Evolutionary conservation across 2,329 filamentous ascomycete species (phyloP), one percentile per base, ranked within the genome.

Genomic region (Tricladium varicosporioides): DNA sequence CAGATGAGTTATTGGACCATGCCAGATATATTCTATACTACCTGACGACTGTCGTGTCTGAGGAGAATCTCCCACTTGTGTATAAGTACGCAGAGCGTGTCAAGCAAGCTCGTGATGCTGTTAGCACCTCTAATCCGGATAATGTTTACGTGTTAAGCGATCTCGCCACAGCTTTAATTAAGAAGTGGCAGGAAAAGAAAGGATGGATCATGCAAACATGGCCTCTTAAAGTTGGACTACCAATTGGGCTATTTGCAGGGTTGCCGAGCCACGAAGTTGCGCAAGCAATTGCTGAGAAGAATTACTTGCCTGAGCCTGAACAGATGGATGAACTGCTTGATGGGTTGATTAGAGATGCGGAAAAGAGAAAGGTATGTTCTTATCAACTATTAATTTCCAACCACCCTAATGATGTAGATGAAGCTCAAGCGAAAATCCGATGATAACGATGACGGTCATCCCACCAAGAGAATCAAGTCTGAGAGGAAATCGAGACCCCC

Each of bases 41-140:
- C 70, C 79, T 97, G 48, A 86, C 82, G 60, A 85, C 87, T 40
- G 86, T 97, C 15, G 91, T 91, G 9, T 93, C 86, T 0, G 89
- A 96, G 71, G 84, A 90, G 46, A 99, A 97, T 66, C 79, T 97
- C 14, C 88, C 89, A 0, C 78, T 96, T 60, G 92, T 99, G 43
- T 94, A 89, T 76, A 91, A 94, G 71, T 89, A 97, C 60, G 92
- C 92, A 11, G 92, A 97, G 73, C 86, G 92, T 9, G 87, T 96
- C 54, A 99, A 99, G 78, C 89, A 93, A 72, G 89, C 92, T 9
- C 82, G 84, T 44, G 94, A 99, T 71, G 89, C 84, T 11, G 84
- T 97, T 59, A 80, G 82, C 19, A 81, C 84, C 0, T 76, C 80
- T 1, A 78, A 81, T 58, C 90, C 87, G 65, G 85, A 92, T 56